These are phyloP conservation scores for Puccinellia tenuiflora DNA, from an alignment of 176 grass and related monocot species.

Conservation along the genomic window DNA sequence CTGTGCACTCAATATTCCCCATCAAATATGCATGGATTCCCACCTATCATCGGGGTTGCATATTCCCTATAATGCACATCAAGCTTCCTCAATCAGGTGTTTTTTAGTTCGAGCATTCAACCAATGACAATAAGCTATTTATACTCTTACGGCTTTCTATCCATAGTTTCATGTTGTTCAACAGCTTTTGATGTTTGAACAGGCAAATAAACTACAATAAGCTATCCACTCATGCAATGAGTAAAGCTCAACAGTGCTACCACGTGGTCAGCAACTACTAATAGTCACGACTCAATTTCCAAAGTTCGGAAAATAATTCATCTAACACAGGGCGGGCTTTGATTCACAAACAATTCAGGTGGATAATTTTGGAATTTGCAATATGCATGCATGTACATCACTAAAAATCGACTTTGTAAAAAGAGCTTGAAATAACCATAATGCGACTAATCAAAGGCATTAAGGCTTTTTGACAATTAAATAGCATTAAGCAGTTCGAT, in stretches of 20 bases:
- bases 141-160: neutral
- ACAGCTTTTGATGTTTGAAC: conserved; percentile 12
- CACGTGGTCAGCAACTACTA: neutral
- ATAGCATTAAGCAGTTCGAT: conserved; percentile 6
- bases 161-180: conserved; percentile 6
- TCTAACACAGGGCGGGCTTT: neutral
- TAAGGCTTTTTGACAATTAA: conserved; percentile 1
- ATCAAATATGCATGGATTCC: too few species aligned
- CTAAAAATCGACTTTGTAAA: neutral
- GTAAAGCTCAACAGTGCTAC: neutral
- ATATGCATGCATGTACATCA: neutral
- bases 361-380: neutral
- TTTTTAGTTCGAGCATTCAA: neutral
- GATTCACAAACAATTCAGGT: neutral
- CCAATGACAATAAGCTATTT: neutral
- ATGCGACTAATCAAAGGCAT: neutral
- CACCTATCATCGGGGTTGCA: neutral
- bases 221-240: neutral
- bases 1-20: conserved; percentile 12
- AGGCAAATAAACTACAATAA: conserved; percentile 23
- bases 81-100: neutral
- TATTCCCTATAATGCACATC: neutral
- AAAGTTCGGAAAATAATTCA: neutral
- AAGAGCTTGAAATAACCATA: neutral
- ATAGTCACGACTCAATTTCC: neutral